phyloP scores from a whole-genome alignment of 192 early-diverging fungal species.

The Lunasporangiospora selenospora region DNA sequence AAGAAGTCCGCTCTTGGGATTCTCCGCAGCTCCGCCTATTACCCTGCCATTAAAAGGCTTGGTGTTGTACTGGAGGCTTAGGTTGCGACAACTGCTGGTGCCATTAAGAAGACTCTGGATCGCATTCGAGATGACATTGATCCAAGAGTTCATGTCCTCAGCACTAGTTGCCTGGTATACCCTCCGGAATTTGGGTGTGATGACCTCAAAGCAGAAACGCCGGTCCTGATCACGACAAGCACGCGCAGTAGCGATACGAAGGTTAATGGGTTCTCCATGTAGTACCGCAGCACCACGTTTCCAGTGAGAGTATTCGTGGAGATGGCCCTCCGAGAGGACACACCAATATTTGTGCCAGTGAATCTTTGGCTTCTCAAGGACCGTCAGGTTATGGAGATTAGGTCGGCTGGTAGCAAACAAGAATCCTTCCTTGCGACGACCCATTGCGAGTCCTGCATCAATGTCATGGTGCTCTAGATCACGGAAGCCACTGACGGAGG shows the following conservation, averaged over 20 bases:
- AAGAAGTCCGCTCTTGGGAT: conserved; percentile 23
- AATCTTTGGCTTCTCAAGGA: conserved; percentile 36
- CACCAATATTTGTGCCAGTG: conserved; percentile 62
- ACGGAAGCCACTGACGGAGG: conserved; percentile 63
- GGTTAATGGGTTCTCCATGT: conserved; percentile 64
- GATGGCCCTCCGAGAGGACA: conserved; percentile 64
- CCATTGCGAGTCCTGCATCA: conserved; percentile 40
- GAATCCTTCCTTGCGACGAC: conserved; percentile 64
- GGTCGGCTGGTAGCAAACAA: conserved; percentile 62
- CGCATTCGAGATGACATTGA: conserved; percentile 69
- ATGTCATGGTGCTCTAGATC: conserved; percentile 66
- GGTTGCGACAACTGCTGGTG: conserved; percentile 47
- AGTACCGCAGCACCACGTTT: conserved; percentile 56
- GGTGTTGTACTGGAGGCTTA: conserved; percentile 15
- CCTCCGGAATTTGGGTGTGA: conserved; percentile 62
- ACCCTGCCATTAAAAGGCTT: too few species aligned
- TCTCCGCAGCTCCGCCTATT: too few species aligned
- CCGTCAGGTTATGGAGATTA: conserved; percentile 29
- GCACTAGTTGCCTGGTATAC: conserved; percentile 73
- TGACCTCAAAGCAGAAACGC: conserved; percentile 75
- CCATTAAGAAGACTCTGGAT: conserved; percentile 71
- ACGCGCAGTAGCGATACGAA: conserved; percentile 72
- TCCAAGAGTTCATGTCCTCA: conserved; percentile 73
- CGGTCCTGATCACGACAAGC: conserved; percentile 68
- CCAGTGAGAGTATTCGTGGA: conserved; percentile 72